Evolutionary conservation across 2,329 filamentous ascomycete species (phyloP).

Genomic region (Harringtonia lauricola): DNA sequence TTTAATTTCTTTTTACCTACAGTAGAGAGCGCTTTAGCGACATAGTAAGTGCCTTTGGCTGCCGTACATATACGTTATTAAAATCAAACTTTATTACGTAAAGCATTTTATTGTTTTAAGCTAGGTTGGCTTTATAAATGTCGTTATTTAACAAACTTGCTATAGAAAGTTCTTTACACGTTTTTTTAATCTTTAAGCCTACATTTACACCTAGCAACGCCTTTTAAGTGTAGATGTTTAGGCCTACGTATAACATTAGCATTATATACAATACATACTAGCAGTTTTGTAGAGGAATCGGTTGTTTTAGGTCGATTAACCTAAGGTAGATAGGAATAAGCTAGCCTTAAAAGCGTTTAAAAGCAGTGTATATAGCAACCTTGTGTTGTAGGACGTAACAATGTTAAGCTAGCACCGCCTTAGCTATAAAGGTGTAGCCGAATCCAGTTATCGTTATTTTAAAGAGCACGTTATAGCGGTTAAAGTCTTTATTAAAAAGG

Average conservation of each 20-base stretch:
- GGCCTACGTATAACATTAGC: slow-evolving; percentile 5
- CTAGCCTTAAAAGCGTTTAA: neutral
- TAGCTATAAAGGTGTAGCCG: slow-evolving; percentile 7
- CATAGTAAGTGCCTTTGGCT: neutral
- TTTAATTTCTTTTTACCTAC: neutral
- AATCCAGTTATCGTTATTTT: slow-evolving; percentile 1
- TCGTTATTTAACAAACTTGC: neutral
- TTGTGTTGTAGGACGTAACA: neutral
- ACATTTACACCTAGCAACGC: neutral
- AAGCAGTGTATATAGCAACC: neutral
- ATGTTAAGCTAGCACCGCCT: neutral
- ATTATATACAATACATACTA: neutral
- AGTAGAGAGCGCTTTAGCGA: neutral
- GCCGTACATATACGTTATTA: slow-evolving; percentile 1
- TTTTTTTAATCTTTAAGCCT: neutral
- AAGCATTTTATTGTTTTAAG: slow-evolving; percentile 1
- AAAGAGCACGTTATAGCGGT: slow-evolving; percentile 3
- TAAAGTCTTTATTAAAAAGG: neutral
- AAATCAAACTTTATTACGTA: slow-evolving; percentile 4
- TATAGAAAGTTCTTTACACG: neutral
- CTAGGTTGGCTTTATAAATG: neutral
- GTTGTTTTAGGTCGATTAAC: neutral
- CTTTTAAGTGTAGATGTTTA: neutral
- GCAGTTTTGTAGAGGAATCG: neutral
- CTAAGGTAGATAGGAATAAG: slow-evolving; percentile 3